Percentiles rank a stretch among this genome's conserved stretches.
Conservation (phyloP, 805 yeast species). For the Lachancea thermotolerans region DNA sequence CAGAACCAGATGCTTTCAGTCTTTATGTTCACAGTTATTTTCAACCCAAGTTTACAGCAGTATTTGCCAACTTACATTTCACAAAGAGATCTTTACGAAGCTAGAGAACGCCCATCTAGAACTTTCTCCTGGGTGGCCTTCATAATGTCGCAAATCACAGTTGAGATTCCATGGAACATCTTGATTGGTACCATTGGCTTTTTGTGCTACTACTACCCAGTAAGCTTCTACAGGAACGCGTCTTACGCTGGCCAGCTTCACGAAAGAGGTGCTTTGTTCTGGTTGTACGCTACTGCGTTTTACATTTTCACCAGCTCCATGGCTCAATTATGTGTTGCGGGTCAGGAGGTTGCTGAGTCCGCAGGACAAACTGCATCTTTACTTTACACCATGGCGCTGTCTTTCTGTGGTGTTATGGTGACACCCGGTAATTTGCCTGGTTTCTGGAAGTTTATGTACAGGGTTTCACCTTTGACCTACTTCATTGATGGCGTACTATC, state of each 20-base stretch:
- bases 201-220: conserved; percentile 66
- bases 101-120: conserved; percentile 66
- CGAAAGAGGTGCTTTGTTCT: conserved; percentile 53
- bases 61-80: conserved; percentile 53
- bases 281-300: conserved; percentile 41
- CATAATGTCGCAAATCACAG: conserved; percentile 52
- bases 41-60: conserved; percentile 55
- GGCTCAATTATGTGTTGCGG: conserved; percentile 55
- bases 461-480: conserved; percentile 65
- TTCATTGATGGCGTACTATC: conserved; percentile 50
- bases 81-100: conserved; percentile 64
- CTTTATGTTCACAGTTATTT: conserved; percentile 57
- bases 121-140: conserved; percentile 64
- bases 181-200: conserved; percentile 56
- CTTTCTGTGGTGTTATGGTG: conserved; percentile 74
- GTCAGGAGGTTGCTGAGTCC: conserved; percentile 50
- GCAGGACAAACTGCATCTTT: conserved; percentile 57
- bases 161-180: conserved; percentile 61
- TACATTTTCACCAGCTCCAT: conserved; percentile 50
- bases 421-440: conserved; percentile 52
- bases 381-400: conserved; percentile 54
- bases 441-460: conserved; percentile 78
- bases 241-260: conserved; percentile 39
- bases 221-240: conserved; percentile 60
- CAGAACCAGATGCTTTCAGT: conserved; percentile 79